Evolutionary conservation across 1,284 basidiomycete species (phyloP), one percentile per base, ranked within the genome.

Genomic region (Ceratobasidium sp.): DNA sequence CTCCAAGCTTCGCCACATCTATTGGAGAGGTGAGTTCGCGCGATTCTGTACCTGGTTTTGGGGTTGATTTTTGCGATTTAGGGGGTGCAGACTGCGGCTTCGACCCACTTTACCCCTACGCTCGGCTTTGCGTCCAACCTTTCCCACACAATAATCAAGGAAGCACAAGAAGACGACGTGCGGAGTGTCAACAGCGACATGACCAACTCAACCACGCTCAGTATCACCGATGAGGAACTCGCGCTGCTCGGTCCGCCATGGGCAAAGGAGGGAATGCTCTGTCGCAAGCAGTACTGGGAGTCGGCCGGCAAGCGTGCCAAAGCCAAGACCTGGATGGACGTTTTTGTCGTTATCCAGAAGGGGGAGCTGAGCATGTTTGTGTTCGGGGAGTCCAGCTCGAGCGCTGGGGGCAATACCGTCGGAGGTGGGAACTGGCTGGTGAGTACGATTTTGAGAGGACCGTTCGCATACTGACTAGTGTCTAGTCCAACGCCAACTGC

Each of bases 181-280:
- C 86, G 88, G 63, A 95, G 92, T 76, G 80, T 89, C 13, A 85
- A 86, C 24, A 92, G 89, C 78, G 85, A 87, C 46, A 86, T 85
- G 53, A 88, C 90, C 7, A 83, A 80, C 59, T 88, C 87, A 22
- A 91, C 90, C 0, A 88, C 87, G 34, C 90, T 93, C 78, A 93
- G 92, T 76, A 92, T 97, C 75, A 90, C 91, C 4, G 96, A 98
- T 80, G 96, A 98, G 80, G 95, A 98, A 82, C 86, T 98, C 13
- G 96, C 97, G 0, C 85, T 98, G 43, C 88, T 98, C 13, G 97
- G 97, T 29, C 90, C 97, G 2, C 97, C 97, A 0, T 99, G 97
- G 97, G 97, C 97, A 0, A 99, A 99, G 82, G 97, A 99, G 82
- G 97, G 97, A 16, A 92, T 96, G 85, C 87, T 99, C 2, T 92